phyloP scores from a whole-genome alignment of 2,329 filamentous ascomycete species.

The Fusarium algeriense region DNA sequence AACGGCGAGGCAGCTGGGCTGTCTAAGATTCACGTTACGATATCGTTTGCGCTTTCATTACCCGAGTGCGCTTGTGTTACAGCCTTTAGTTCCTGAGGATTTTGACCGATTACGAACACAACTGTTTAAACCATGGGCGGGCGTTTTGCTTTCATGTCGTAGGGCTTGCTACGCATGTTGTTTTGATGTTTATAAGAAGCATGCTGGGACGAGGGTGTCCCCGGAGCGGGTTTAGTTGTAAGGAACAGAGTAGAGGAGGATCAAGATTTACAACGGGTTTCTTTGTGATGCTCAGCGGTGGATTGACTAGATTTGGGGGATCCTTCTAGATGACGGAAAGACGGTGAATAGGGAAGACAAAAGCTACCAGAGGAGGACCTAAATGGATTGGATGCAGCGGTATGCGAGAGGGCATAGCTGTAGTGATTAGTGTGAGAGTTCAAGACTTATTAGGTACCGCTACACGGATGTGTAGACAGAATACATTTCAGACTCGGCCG shows the following conservation, averaged over 20 bases:
- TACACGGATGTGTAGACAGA: slow-evolving; percentile 15
- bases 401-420: slow-evolving; percentile 7
- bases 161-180: slow-evolving; percentile 10
- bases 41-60: slow-evolving; percentile 1
- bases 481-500: slow-evolving; percentile 22
- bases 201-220: slow-evolving; percentile 30
- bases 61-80: slow-evolving; percentile 3
- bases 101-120: slow-evolving; percentile 8
- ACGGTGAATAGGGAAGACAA: slow-evolving; percentile 11
- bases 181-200: slow-evolving; percentile 26
- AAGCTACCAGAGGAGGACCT: background rate
- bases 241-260: slow-evolving; percentile 9
- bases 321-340: slow-evolving; percentile 25
- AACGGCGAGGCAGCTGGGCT: slow-evolving; percentile 79
- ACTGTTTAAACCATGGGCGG: slow-evolving; percentile 29
- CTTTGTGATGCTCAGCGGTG: slow-evolving; percentile 11
- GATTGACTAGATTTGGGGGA: slow-evolving; percentile 23
- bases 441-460: slow-evolving; percentile 1
- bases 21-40: slow-evolving; percentile 56
- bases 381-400: background rate
- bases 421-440: slow-evolving; percentile 14
- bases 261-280: slow-evolving; percentile 4
- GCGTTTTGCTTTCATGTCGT: slow-evolving; percentile 34
- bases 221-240: slow-evolving; percentile 16
- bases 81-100: background rate